Base-by-base conservation (phyloP, 768 basidiomycete species). In the Pluteus cervinus region DNA sequence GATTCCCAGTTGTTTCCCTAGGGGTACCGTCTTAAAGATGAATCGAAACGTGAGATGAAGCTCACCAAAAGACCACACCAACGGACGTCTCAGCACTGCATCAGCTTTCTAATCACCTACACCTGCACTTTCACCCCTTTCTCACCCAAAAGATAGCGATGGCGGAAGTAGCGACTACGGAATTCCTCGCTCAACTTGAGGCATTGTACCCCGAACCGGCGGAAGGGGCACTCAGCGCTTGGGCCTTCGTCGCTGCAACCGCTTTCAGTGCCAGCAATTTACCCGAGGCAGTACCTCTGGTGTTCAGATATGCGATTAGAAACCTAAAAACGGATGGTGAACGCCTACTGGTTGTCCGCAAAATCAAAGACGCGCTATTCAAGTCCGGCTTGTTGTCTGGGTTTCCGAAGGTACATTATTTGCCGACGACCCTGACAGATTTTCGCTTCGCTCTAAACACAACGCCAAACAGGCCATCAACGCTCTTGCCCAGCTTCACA, bases 331-430 rank as follows among this genome's bases (percentile, higher is more conserved):
- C 49, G 7, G 50, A 58, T 37, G 20, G 42, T 39, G 32, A 76
- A 39, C 61, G 54, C 28, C 49, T 62, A 16, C 30, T 63, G 6
- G 59, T 81, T 3, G 71, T 72, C 25, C 64, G 71, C 37, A 78
- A 69, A 46, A 53, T 81, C n/a, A 62, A 77, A 21, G 81, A 84
- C 42, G 73, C 71, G 1, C 43, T 83, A 4, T 72, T 84, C 58
- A 80, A 81, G 50, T 66, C 73, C 4, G 81, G 76, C 3, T 48
- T 79, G 45, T 62, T 71, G 14, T 61, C 63, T 37, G 81, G 81
- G 6, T 76, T 73, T 47, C 68, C 79, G 3, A 74, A 69, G 59
- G 81, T 80, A 46, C 43, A 54, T 29, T n/a, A n/a, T n/a, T n/a
- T n/a, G n/a, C n/a, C n/a, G n/a, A n/a, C 12, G 21, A 24, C 5